Evolutionary conservation across 495 filamentous ascomycete genomes (phyloP).

Genomic region (Bacidia rubella): DNA sequence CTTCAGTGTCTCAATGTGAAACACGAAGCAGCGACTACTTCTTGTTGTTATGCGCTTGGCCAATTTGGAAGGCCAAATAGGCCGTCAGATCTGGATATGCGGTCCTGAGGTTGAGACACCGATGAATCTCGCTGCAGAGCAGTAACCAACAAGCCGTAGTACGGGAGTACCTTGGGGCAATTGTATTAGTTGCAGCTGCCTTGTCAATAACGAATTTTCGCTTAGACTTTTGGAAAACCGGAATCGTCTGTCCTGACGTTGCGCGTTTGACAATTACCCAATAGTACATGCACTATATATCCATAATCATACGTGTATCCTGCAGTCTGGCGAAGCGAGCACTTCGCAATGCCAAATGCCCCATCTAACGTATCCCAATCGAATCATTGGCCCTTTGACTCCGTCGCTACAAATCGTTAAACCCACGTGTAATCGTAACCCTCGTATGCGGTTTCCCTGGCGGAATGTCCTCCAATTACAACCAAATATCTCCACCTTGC

Average conservation of each 20-base stretch:
- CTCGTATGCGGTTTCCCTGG: background rate
- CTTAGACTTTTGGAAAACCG: background rate
- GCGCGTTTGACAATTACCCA: background rate
- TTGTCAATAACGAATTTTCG: too few relatives aligned
- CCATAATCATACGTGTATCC: slow-evolving; percentile 1
- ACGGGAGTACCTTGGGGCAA: too few relatives aligned
- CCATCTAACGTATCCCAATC: background rate
- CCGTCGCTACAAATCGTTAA: background rate
- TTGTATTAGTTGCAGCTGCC: too few relatives aligned
- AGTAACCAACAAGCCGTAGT: too few relatives aligned
- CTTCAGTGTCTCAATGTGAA: too few relatives aligned
- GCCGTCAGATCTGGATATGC: too few relatives aligned
- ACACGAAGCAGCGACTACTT: too few relatives aligned
- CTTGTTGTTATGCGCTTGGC: too few relatives aligned
- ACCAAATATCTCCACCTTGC: slow-evolving; percentile 81
- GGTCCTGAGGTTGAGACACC: too few relatives aligned
- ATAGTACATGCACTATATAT: background rate
- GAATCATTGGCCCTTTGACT: background rate
- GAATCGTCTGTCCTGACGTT: background rate
- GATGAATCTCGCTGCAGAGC: too few relatives aligned
- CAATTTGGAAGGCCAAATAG: too few relatives aligned
- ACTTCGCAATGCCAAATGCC: slow-evolving; percentile 10
- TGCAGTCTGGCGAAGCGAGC: slow-evolving; percentile 10
- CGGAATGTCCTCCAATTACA: slow-evolving; percentile 9
- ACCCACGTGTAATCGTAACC: background rate